Conservation (phyloP, 805 yeast species). For the Barnettozyma sucrosica region DNA sequence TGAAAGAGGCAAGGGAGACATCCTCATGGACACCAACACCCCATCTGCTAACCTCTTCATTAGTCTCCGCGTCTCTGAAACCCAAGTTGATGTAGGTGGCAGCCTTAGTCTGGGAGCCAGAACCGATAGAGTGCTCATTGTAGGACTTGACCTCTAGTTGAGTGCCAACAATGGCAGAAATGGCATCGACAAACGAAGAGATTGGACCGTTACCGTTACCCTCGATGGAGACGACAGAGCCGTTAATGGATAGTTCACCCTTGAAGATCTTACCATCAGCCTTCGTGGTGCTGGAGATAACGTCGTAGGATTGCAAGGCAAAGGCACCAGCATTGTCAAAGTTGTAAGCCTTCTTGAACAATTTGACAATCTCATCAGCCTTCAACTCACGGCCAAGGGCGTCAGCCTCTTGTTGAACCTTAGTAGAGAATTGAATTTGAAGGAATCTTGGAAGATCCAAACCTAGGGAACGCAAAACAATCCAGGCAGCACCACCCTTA, state of each 20-base stretch:
- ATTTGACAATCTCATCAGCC: slow-evolving; percentile 53
- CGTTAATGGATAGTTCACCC: slow-evolving; percentile 35
- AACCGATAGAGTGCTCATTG: slow-evolving; percentile 68
- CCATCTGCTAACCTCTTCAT: slow-evolving; percentile 50
- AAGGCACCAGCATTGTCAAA: slow-evolving; percentile 34
- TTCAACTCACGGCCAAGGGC: slow-evolving; percentile 62
- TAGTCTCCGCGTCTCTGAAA: slow-evolving; percentile 38
- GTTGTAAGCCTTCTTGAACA: slow-evolving; percentile 54
- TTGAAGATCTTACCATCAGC: slow-evolving; percentile 38
- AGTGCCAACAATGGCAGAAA: slow-evolving; percentile 45
- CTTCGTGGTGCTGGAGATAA: slow-evolving; percentile 28
- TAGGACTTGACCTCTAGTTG: slow-evolving; percentile 60
- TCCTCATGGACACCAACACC: slow-evolving; percentile 93
- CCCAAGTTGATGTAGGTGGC: slow-evolving; percentile 65
- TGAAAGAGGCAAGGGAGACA: slow-evolving; percentile 78
- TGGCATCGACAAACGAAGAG: slow-evolving; percentile 64
- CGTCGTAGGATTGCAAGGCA: slow-evolving; percentile 37
- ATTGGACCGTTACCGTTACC: slow-evolving; percentile 80
- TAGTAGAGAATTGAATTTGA: slow-evolving; percentile 61
- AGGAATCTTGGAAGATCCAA: slow-evolving; percentile 67
- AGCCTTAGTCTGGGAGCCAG: slow-evolving; percentile 66
- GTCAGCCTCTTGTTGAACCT: slow-evolving; percentile 64
- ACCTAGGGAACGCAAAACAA: slow-evolving; percentile 62
- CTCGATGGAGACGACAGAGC: slow-evolving; percentile 29
- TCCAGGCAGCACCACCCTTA: slow-evolving; percentile 86